Conservation (phyloP, 176 grass and related monocot species). For the Typha latifolia region DNA sequence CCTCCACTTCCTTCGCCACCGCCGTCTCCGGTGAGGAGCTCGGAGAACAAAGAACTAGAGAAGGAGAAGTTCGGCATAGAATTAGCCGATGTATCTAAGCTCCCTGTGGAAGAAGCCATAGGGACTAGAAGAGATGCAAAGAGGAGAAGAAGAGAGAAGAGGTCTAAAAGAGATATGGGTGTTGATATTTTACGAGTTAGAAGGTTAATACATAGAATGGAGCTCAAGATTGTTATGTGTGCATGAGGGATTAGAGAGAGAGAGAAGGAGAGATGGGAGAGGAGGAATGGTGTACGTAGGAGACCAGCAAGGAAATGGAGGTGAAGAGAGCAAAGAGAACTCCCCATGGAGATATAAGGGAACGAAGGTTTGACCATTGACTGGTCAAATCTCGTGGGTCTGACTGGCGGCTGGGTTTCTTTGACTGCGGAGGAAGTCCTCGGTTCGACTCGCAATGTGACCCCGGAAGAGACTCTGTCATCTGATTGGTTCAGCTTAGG, state of each 20-base stretch:
- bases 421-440: background rate
- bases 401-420: conserved; percentile 22
- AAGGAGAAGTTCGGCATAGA: conserved; percentile 19
- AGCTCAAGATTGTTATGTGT: background rate
- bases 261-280: background rate
- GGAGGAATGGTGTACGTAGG: background rate
- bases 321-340: background rate
- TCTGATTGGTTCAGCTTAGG: too few relatives aligned
- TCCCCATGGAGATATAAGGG: conserved; percentile 18
- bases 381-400: conserved; percentile 25
- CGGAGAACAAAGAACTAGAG: conserved; percentile 22
- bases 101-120: conserved; percentile 9
- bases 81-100: conserved; percentile 14
- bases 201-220: conserved; percentile 1
- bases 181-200: background rate
- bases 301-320: background rate
- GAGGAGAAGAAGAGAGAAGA: background rate
- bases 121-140: background rate
- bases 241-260: background rate
- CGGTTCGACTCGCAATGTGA: background rate
- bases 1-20: background rate
- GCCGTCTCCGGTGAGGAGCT: conserved; percentile 23
- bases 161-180: background rate
- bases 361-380: conserved; percentile 36
- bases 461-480: too few relatives aligned